Evolutionary conservation across 345 rosid species (phyloP).

Genomic region (Eucalyptus erythrocorys): DNA sequence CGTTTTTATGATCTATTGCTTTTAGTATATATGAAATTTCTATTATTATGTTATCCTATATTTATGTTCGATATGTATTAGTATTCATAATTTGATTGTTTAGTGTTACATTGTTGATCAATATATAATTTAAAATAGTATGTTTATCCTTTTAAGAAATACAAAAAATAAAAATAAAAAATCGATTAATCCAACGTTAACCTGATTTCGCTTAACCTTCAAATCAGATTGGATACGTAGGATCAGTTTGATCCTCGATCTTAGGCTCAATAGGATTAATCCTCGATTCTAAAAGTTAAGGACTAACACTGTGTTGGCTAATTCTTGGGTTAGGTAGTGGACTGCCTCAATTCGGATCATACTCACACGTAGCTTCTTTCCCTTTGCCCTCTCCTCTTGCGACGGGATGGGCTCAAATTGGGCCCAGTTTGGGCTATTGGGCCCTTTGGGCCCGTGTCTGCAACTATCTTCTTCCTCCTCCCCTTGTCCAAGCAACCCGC

Average conservation of each 20-base stretch:
- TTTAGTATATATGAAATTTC: too few species aligned
- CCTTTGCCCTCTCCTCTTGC: background rate
- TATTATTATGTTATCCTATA: too few species aligned
- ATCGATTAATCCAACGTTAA: rapidly evolving
- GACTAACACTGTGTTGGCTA: rapidly evolving
- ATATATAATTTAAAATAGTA: too few species aligned
- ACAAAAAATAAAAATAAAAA: too few species aligned
- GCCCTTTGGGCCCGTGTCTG: background rate
- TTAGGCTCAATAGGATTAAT: rapidly evolving
- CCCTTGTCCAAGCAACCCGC: background rate
- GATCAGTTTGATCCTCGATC: rapidly evolving
- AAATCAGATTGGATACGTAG: rapidly evolving
- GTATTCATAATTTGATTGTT: too few species aligned
- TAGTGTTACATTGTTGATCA: rapidly evolving
- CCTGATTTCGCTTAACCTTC: too few species aligned
- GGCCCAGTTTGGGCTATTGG: background rate
- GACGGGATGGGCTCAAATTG: background rate
- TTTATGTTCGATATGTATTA: too few species aligned
- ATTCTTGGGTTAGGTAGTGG: rapidly evolving
- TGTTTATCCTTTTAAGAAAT: too few species aligned
- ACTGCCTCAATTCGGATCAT: rapidly evolving
- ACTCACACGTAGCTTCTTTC: too few species aligned
- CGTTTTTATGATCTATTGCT: too few species aligned
- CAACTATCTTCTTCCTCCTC: background rate
- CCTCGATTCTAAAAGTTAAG: rapidly evolving